Evolutionary conservation across 2,329 filamentous ascomycete species (phyloP).

Genomic region (Taxawa tesnikishii): DNA sequence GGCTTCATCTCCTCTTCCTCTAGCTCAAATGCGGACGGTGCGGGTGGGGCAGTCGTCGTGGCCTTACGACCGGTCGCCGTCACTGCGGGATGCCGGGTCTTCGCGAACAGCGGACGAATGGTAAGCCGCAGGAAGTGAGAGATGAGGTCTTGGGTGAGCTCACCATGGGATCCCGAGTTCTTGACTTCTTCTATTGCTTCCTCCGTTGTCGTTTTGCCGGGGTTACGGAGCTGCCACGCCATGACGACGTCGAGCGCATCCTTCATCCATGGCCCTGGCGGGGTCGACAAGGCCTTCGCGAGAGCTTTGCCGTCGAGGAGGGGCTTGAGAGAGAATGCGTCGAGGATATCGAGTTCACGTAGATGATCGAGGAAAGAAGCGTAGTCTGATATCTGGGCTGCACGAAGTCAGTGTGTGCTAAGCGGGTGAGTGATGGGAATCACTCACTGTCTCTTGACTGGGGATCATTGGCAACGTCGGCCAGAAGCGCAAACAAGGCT

Average conservation of each 20-base stretch:
- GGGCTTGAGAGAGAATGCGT: constrained; percentile 35
- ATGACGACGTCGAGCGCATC: constrained; percentile 67
- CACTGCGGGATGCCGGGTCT: constrained; percentile 39
- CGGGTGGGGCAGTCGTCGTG: constrained; percentile 28
- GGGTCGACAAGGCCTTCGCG: constrained; percentile 50
- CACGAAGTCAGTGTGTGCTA: constrained; percentile 2
- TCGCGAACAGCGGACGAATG: constrained; percentile 56
- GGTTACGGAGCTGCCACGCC: constrained; percentile 80
- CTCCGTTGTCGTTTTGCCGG: constrained; percentile 45
- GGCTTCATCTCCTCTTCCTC: constrained; percentile 37
- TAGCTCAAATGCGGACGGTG: constrained; percentile 20
- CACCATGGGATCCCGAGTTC: constrained; percentile 26
- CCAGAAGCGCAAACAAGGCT: constrained; percentile 53
- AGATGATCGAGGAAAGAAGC: constrained; percentile 41
- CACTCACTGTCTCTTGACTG: constrained; percentile 31
- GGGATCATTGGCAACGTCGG: constrained; percentile 40
- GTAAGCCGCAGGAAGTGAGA: constrained; percentile 48
- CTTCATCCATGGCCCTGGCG: constrained; percentile 75
- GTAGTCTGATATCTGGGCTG: constrained; percentile 39
- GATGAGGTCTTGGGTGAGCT: constrained; percentile 36
- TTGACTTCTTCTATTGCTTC: constrained; percentile 34
- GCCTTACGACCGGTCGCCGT: constrained; percentile 47
- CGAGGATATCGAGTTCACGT: constrained; percentile 35
- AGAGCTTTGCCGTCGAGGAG: constrained; percentile 64
- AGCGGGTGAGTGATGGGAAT: constrained; percentile 3